Evolutionary conservation across 148 eudicot genomes (phyloP).

Genomic region (Pharnaceum exiguum): DNA sequence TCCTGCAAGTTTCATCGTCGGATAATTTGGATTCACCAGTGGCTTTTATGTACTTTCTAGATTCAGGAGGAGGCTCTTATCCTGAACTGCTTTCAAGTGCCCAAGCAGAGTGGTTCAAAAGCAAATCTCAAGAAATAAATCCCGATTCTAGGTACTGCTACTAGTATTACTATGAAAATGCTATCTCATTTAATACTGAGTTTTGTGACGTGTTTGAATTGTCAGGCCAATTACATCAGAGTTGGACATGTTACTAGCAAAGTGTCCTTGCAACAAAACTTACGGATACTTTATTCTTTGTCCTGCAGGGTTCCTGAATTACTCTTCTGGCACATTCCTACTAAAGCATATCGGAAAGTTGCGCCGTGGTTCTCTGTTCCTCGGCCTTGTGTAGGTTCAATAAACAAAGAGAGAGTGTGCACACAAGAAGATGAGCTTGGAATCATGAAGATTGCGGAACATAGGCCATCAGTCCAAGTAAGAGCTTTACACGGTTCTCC

Average conservation of each 20-base stretch:
- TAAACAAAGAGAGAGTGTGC: slow-evolving; percentile 14
- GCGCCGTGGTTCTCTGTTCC: slow-evolving; percentile 12
- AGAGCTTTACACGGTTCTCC: neutral
- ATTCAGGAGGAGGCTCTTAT: slow-evolving; percentile 94
- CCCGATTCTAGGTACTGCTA: slow-evolving; percentile 73
- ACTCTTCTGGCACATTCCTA: slow-evolving; percentile 24
- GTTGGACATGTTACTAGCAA: too few relatives aligned
- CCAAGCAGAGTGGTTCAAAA: slow-evolving; percentile 67
- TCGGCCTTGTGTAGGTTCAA: slow-evolving; percentile 19
- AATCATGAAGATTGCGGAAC: slow-evolving; percentile 15
- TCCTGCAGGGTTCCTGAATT: slow-evolving; percentile 23
- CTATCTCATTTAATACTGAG: too few relatives aligned
- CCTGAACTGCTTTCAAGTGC: slow-evolving; percentile 67
- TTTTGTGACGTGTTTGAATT: too few relatives aligned
- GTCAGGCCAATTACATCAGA: too few relatives aligned
- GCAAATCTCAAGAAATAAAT: slow-evolving; percentile 50
- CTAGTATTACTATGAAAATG: too few relatives aligned
- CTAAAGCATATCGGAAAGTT: slow-evolving; percentile 20
- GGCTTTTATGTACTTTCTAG: slow-evolving; percentile 63
- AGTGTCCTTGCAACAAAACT: too few relatives aligned
- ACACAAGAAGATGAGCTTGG: slow-evolving; percentile 15
- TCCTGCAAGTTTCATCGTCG: slow-evolving; percentile 47
- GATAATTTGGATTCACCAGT: slow-evolving; percentile 29
- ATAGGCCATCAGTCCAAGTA: slow-evolving; percentile 23
- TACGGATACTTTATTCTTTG: too few relatives aligned